Evolutionary conservation across 495 filamentous ascomycete genomes (phyloP).

Genomic region (Lepraria neglecta): DNA sequence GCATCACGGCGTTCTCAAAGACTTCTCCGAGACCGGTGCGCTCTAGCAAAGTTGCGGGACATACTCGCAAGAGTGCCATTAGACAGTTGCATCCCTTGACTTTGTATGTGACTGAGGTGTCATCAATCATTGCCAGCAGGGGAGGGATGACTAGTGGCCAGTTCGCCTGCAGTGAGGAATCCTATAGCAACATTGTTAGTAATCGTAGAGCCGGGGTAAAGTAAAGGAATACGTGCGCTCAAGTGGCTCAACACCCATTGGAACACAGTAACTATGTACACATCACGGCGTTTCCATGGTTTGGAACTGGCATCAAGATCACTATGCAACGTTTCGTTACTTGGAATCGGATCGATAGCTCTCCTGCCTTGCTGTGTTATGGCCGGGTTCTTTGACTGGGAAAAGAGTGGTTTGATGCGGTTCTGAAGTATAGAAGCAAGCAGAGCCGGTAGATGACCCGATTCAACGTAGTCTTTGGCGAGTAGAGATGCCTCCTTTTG

Average conservation of each 20-base stretch:
- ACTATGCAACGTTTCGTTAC: constrained; percentile 40
- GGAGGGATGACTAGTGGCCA: constrained; percentile 84
- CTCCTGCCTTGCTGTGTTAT: constrained; percentile 58
- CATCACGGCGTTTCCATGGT: constrained; percentile 66
- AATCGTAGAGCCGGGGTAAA: background rate
- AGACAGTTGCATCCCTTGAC: constrained; percentile 56
- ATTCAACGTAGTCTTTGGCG: constrained; percentile 31
- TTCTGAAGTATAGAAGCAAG: constrained; percentile 39
- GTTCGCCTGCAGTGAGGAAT: constrained; percentile 38
- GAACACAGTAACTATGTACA: constrained; percentile 57
- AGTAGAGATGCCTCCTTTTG: constrained; percentile 35
- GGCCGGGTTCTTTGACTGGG: constrained; percentile 54
- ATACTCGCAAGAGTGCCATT: constrained; percentile 46
- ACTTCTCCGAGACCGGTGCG: constrained; percentile 72
- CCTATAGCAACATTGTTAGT: constrained; percentile 6
- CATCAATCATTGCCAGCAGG: constrained; percentile 73
- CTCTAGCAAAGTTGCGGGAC: constrained; percentile 50
- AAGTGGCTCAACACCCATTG: constrained; percentile 55
- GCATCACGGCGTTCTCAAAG: constrained; percentile 71
- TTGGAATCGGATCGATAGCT: constrained; percentile 46
- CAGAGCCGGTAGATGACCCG: constrained; percentile 29
- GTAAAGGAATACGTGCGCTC: constrained; percentile 8
- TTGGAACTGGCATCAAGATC: constrained; percentile 46
- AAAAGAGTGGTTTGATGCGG: constrained; percentile 63
- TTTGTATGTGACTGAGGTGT: constrained; percentile 51